phyloP scores from a whole-genome alignment of 495 filamentous ascomycete genomes.

The Xylona heveae region DNA sequence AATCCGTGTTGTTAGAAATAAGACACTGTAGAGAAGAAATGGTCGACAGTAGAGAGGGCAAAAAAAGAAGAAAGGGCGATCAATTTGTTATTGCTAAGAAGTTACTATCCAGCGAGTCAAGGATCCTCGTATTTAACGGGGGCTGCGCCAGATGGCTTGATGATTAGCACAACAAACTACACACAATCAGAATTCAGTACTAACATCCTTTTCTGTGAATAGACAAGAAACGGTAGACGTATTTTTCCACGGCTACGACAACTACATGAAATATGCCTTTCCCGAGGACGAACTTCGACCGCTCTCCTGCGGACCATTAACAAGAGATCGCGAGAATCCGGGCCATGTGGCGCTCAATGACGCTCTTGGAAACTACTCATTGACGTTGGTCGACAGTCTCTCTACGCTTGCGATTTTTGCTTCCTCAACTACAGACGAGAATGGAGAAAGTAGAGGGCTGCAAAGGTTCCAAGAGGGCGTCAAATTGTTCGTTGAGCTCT shows the following conservation, averaged over 20 bases:
- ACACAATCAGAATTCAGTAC: too few species aligned
- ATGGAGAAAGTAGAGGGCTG: slow-evolving; percentile 38
- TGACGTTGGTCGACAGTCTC: slow-evolving; percentile 86
- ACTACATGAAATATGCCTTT: slow-evolving; percentile 84
- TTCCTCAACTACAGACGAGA: slow-evolving; percentile 20
- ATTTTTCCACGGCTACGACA: slow-evolving; percentile 95
- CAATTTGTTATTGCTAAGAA: too few species aligned
- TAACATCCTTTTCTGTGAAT: too few species aligned
- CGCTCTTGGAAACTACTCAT: slow-evolving; percentile 87
- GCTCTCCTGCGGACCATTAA: slow-evolving; percentile 62
- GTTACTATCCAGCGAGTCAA: too few species aligned
- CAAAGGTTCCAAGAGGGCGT: slow-evolving; percentile 65
- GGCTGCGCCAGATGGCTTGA: too few species aligned
- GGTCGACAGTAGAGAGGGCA: too few species aligned
- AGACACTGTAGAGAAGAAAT: too few species aligned
- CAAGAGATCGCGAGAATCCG: slow-evolving; percentile 60
- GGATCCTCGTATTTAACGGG: too few species aligned
- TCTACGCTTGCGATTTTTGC: slow-evolving; percentile 84
- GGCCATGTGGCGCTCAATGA: slow-evolving; percentile 80
- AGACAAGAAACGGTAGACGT: slow-evolving; percentile 68
- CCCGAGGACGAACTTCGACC: slow-evolving; percentile 93
- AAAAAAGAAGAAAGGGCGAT: too few species aligned
- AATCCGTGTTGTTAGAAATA: too few species aligned
- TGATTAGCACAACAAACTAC: too few species aligned
- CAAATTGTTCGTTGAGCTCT: slow-evolving; percentile 55